Conservation (phyloP, 2,329 filamentous ascomycete genomes). For the Stenocarpella maydis region DNA sequence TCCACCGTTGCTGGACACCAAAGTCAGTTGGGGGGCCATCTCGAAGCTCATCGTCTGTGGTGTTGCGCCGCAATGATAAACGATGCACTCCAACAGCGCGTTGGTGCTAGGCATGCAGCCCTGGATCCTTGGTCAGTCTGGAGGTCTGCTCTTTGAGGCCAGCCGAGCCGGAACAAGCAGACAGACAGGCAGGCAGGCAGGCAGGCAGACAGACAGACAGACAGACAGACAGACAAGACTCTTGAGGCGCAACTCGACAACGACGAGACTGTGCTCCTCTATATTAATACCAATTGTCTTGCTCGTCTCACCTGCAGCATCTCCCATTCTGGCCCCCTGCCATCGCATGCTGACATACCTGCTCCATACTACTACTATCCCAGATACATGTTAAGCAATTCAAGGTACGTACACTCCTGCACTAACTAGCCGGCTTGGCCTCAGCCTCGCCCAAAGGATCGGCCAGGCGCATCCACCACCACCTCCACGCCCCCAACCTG, state of each 20-base stretch:
- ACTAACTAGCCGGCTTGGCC: constrained; percentile 5
- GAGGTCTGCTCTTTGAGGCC: not conserved
- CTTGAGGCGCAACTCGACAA: not conserved
- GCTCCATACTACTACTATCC: no score
- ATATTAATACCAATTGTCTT: not conserved
- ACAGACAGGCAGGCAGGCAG: no score
- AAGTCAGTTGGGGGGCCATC: no score
- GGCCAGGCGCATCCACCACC: constrained; percentile 17
- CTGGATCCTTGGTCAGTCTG: not conserved
- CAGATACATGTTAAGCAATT: not conserved
- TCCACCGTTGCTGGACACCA: no score
- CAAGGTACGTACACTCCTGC: not conserved
- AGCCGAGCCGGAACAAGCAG: not conserved
- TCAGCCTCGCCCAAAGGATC: constrained; percentile 28
- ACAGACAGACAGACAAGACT: not conserved
- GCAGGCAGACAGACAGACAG: no score
- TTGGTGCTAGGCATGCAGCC: not conserved
- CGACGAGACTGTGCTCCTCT: not conserved
- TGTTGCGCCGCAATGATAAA: not conserved
- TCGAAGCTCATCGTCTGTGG: not conserved
- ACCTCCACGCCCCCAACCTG: constrained; percentile 6
- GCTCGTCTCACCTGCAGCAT: not conserved
- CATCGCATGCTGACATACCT: constrained; percentile 13
- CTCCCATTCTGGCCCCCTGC: not conserved
- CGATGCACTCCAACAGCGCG: not conserved